Evolutionary conservation across 2,329 filamentous ascomycete genomes (phyloP), one percentile per base, ranked within the genome.

Genomic region (Pestalotiopsis sp.): DNA sequence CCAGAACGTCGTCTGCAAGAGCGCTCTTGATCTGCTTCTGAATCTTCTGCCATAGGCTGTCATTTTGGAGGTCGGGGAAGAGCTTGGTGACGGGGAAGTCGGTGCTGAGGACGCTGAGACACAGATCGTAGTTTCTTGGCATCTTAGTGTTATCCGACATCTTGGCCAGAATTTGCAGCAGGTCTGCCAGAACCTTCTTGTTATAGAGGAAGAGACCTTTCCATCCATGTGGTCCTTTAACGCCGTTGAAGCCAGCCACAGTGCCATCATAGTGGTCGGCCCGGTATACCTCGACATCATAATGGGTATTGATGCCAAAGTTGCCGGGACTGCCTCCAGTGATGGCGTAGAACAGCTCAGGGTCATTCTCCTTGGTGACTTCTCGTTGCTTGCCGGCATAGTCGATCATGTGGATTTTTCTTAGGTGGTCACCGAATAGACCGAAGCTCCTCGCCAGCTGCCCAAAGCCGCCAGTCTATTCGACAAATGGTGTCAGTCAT

Each of bases 271-370:
- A 58, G 55, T 12, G 12, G 2, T 23, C n/a, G 12, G 55, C 55
- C n/a, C 55, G 55, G 20, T 58, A 58, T 5, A 81, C 81, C 69
- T 84, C 79, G 36, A 85, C 76, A 0, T 86, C 89, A 76, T 87
- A 82, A 6, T 86, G 88, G 0, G 83, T 81, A 3, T 90, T 82
- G 3, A 90, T 81, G 1, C 85, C 88, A 64, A 88, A 87, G 41
- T 85, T 90, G 1, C 87, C 87, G 0, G 85, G 86, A 2, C 88
- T 88, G 2, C 88, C 87, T 3, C 88, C 87, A 7, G 84, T 80
- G 3, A 89, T 79, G 1, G 87, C 88, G 81, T 86, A 90, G 76
- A 88, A 90, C 0, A 90, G 80, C 52, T 91, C 88, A 0, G 82
- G 72, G 65, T 90, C 82, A n/a, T 80, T 76, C 0, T 80, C 72